Percentiles rank a stretch among this genome's conserved stretches.
Evolutionary conservation across 805 yeast genomes (phyloP).

Genomic region (Candida montana): DNA sequence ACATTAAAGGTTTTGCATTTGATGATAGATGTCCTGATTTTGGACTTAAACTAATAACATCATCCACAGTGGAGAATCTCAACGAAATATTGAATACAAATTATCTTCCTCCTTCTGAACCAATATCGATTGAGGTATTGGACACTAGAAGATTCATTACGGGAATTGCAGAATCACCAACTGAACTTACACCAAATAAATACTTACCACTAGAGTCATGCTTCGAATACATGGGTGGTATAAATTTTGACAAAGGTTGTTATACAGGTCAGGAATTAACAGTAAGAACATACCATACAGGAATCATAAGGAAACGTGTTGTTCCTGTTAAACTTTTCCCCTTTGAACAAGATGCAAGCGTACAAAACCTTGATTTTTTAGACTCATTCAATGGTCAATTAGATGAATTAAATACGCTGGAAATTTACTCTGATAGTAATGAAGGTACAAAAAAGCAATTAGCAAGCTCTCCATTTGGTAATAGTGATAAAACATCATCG

Average conservation of each 20-base stretch:
- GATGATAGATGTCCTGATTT: conserved; percentile 67
- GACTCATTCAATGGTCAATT: conserved; percentile 5
- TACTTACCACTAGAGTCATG: conserved; percentile 80
- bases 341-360: conserved; percentile 14
- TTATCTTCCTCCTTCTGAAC: conserved; percentile 21
- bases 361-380: conserved; percentile 14
- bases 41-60: conserved; percentile 50
- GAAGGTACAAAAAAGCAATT: conserved; percentile 15
- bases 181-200: conserved; percentile 42
- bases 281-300: conserved; percentile 78
- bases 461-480: conserved; percentile 38
- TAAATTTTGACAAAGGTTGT: conserved; percentile 89
- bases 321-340: conserved; percentile 53
- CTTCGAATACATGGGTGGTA: conserved; percentile 71
- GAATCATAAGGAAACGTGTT: conserved; percentile 75
- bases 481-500: neutral
- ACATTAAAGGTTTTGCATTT: conserved; percentile 43
- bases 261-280: conserved; percentile 96
- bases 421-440: conserved; percentile 15
- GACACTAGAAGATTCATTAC: conserved; percentile 38
- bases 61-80: conserved; percentile 22
- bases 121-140: conserved; percentile 26
- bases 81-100: conserved; percentile 22
- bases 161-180: conserved; percentile 52
- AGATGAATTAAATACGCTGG: conserved; percentile 13